Evolutionary conservation across 2,329 filamentous ascomycete genomes (phyloP).

Genomic region (Macroventuria anomochaeta): DNA sequence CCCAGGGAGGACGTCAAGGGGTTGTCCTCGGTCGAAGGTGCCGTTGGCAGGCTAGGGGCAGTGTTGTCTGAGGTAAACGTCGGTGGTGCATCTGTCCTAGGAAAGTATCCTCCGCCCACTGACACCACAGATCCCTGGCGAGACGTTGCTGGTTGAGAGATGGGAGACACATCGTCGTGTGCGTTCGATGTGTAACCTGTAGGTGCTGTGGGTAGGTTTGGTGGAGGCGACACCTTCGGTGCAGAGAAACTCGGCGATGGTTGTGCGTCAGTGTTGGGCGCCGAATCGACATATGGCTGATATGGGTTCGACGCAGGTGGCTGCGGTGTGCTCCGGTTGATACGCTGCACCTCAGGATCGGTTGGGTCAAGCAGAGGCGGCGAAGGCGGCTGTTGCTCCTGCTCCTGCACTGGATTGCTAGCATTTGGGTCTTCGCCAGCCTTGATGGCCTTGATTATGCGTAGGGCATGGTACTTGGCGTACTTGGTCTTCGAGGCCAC

Average conservation of each 20-base stretch:
- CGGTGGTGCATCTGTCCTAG: constrained; percentile 55
- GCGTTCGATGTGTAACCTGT: constrained; percentile 44
- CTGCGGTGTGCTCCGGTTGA: constrained; percentile 49
- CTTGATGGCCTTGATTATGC: constrained; percentile 89
- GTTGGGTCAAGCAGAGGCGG: constrained; percentile 63
- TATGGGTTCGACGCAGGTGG: constrained; percentile 30
- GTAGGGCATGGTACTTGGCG: constrained; percentile 91
- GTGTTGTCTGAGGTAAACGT: constrained; percentile 52
- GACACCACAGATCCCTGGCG: constrained; percentile 56
- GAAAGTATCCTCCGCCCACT: constrained; percentile 65
- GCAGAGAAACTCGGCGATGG: constrained; percentile 51
- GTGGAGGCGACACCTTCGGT: constrained; percentile 55
- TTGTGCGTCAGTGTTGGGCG: constrained; percentile 61
- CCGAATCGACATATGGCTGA: constrained; percentile 66
- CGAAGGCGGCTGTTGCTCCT: constrained; percentile 43
- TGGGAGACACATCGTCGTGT: constrained; percentile 60
- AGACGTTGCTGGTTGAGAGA: constrained; percentile 54
- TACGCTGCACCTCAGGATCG: constrained; percentile 68
- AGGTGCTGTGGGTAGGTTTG: constrained; percentile 39
- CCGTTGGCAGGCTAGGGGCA: constrained; percentile 46
- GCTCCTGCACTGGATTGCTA: constrained; percentile 76
- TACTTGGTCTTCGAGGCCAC: constrained; percentile 89
- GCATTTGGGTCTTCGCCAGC: constrained; percentile 91
- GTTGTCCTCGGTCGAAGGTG: constrained; percentile 41
- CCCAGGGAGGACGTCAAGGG: constrained; percentile 24